Base-by-base conservation (phyloP, 169 alveolate genomes). In the Eimeria zaria region DNA sequence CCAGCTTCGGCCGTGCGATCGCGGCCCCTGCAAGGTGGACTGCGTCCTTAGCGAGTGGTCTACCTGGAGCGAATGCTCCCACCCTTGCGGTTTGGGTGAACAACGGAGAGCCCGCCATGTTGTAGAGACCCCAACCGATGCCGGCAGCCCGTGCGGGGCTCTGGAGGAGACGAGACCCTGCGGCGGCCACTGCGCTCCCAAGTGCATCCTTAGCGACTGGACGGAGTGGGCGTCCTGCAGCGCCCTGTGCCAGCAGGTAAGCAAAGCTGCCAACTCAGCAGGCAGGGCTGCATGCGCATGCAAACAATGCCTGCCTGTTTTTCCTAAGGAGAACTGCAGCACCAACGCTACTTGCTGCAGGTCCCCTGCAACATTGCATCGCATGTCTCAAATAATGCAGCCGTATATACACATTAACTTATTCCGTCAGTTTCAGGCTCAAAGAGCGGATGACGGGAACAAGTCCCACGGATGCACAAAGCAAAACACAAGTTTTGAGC, bases 41-140 rank as follows among this genome's bases (percentile, higher is more conserved):
- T 97, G 98, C 67, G 69, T 87, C 69, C 97, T 97, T n/a, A 95
- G 97, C 41, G 97, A 96, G 83, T 97, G 98, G 98, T 78, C 97
- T 1, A 89, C 87, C 14, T 97, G 98, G 98, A 69, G 97, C 41
- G 96, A 96, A 8, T 97, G 98, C 81, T 96, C 98, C 51, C 96
- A 96, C 33, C 93, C 97, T 3, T 97, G 98, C 69, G 97, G 97
- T 33, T 88, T 96, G 24, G 97, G 98, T 36, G 74, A 91, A 78
- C 85, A 88, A 33, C 58, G 33, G 53, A 58, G 98, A 20, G 95
- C 95, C 78, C 92, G 97, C 36, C 64, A 95, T 30, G 81, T 95
- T 39, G 3, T 84, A 88, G 73, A 53, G 73, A 53, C 27, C 24
- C 95, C 95, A 5, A 11, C 95, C 1, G 53, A 44, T 5, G 18